Base-by-base conservation (phyloP, 148 eudicot genomes). In the Amaranthus cruentus region DNA sequence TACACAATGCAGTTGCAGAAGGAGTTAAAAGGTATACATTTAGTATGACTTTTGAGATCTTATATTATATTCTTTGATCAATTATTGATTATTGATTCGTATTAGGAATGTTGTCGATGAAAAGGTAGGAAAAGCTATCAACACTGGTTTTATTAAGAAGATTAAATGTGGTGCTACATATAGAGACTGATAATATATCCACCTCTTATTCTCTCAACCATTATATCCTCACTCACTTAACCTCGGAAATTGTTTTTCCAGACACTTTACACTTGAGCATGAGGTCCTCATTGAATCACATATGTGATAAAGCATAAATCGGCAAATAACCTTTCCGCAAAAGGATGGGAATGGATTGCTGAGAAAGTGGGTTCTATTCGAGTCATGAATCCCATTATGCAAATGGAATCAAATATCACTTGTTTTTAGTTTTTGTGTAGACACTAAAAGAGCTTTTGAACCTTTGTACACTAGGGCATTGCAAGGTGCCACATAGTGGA, bases 1-100 rank as follows among this genome's bases (percentile, higher is more conserved):
- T 91, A 64, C 98, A 89, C 75, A 86, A 88, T 78, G 96, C 83
- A 78, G 89, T 86, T 73, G 83, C 97, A 7, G 93, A 92, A 75
- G 97, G 97, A 81, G 84, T 90, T 46, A 89, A 81, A 81, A 93
- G 98, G 95, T 93, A 64, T 75, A 42, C 69, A 48, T 49, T 38
- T 58, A 58, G 75, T 73, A 3, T 18, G 18, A 7, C 61, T 2
- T 57, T 59, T 68, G 70, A 46, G 2, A 21, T 21, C 13, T 67
- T 51, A 53, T 51, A n/a, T 67, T 67, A 43, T 21, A 18, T 67
- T 21, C 70, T 67, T 49, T 49, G 55, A 8, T 50, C 4, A 21
- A 50, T 67, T 8, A 15, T 12, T 49, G 7, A 18, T 8, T 66
- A 2, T 7, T 65, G 9, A 10, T 18, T 18, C 18, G 18, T 18